Evolutionary conservation across 78 protist species (phyloP).

Genomic region (Tieghemostelium lacteum): DNA sequence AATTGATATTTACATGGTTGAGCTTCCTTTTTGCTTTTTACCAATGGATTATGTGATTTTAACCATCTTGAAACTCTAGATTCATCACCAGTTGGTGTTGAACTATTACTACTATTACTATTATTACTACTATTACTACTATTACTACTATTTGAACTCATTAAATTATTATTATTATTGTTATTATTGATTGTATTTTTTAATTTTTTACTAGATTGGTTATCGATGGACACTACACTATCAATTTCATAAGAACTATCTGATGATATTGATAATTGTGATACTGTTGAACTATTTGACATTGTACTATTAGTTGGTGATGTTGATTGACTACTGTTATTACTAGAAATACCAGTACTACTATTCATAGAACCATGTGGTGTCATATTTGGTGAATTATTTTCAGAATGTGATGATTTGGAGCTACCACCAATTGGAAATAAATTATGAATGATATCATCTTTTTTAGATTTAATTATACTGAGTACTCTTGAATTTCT

Average conservation of each 20-base stretch:
- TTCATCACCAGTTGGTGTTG: not conserved
- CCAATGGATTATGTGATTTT: conserved; percentile 40
- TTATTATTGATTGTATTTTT: not conserved
- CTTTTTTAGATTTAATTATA: conserved; percentile 50
- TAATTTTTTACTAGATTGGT: too few relatives aligned
- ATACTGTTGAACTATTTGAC: not conserved
- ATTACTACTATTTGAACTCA: not conserved
- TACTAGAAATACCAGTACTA: not conserved
- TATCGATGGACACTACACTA: too few relatives aligned
- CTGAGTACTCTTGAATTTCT: conserved; percentile 57
- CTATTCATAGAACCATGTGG: not conserved
- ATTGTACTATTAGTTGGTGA: conserved; percentile 2
- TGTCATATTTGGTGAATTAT: too few relatives aligned
- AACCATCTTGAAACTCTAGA: conserved; percentile 47
- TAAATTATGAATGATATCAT: conserved; percentile 47
- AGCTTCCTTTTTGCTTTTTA: conserved; percentile 24
- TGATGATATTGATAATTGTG: not conserved
- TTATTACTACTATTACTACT: not conserved
- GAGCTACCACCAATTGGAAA: not conserved
- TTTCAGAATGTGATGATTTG: not conserved
- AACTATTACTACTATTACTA: not conserved
- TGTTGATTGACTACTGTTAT: conserved; percentile 4
- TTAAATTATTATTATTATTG: not conserved
- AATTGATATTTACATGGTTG: not conserved
- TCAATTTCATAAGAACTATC: not conserved